Percentiles rank a stretch among this genome's conserved stretches.
Conservation (phyloP, 2,329 filamentous ascomycete genomes). For the Ceratocystis diversiconidia region DNA sequence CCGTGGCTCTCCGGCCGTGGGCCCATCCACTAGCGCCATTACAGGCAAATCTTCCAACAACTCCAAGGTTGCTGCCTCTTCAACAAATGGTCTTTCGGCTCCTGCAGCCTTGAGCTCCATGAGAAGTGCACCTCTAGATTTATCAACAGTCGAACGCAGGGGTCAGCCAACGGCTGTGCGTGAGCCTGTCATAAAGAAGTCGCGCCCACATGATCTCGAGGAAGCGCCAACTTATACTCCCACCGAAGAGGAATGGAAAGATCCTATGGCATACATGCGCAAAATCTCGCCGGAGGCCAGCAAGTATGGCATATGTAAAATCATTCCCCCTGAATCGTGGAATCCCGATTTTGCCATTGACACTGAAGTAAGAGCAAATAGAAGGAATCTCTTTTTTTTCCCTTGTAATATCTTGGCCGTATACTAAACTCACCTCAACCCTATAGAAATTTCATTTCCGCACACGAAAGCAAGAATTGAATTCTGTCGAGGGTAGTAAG, state of each 20-base stretch:
- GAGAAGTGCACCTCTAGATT: slow-evolving; percentile 53
- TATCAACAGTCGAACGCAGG: slow-evolving; percentile 81
- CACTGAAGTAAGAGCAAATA: slow-evolving; percentile 56
- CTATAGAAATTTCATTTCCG: slow-evolving; percentile 84
- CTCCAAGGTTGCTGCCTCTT: slow-evolving; percentile 38
- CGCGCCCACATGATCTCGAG: slow-evolving; percentile 67
- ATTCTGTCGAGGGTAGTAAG: slow-evolving; percentile 94
- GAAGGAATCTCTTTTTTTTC: not conserved
- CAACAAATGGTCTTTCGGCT: slow-evolving; percentile 22
- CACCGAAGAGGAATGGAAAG: slow-evolving; percentile 85
- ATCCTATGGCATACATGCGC: slow-evolving; percentile 84
- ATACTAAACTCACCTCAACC: slow-evolving; percentile 19
- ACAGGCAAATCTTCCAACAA: slow-evolving; percentile 27
- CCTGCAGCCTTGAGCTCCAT: slow-evolving; percentile 41
- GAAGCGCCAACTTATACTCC: slow-evolving; percentile 86
- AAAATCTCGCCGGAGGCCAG: slow-evolving; percentile 78
- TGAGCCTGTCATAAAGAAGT: slow-evolving; percentile 62
- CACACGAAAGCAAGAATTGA: slow-evolving; percentile 89
- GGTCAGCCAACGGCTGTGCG: slow-evolving; percentile 64
- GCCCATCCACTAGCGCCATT: slow-evolving; percentile 20
- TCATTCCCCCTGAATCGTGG: slow-evolving; percentile 87
- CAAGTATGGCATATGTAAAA: slow-evolving; percentile 86
- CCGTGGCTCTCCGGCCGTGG: slow-evolving; percentile 37
- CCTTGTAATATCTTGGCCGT: slow-evolving; percentile 6
- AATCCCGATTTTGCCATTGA: slow-evolving; percentile 92